A percentile compares a stretch with the other conserved stretches of the same genome.
Evolutionary conservation across 2,329 filamentous ascomycete genomes (phyloP).

Genomic region (Mariannaea elegans): DNA sequence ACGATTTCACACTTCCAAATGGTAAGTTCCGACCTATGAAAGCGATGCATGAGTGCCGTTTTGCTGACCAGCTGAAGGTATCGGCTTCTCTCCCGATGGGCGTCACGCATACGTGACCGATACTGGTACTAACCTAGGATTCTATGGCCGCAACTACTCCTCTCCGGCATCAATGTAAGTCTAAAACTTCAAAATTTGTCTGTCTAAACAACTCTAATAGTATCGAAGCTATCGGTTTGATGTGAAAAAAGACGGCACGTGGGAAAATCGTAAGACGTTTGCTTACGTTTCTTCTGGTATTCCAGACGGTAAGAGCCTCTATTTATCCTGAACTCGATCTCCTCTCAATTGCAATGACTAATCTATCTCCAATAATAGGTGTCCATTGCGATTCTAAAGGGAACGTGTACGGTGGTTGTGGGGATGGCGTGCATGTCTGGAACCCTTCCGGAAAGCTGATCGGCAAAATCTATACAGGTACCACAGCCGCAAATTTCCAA

Average conservation of each 20-base stretch:
- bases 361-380: constrained; percentile 45
- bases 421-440: constrained; percentile 60
- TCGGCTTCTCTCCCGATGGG: constrained; percentile 65
- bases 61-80: constrained; percentile 44
- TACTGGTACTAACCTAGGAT: constrained; percentile 55
- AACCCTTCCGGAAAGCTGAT: constrained; percentile 56
- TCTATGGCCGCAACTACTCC: constrained; percentile 53
- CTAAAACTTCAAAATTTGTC: constrained; percentile 46
- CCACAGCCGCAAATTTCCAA: constrained; percentile 55
- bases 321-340: too few relatives aligned
- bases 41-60: fast-evolving
- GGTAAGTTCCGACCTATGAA: constrained; percentile 41
- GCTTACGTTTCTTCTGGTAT: constrained; percentile 62
- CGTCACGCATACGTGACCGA: constrained; percentile 64
- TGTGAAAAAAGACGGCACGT: constrained; percentile 56
- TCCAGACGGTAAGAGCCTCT: constrained; percentile 66
- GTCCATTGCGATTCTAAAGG: constrained; percentile 64
- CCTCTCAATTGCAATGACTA: constrained; percentile 13
- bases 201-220: not conserved
- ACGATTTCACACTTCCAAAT: constrained; percentile 65
- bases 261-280: constrained; percentile 61
- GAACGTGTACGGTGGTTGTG: constrained; percentile 62
- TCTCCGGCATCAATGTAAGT: constrained; percentile 53
- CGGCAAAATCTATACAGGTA: constrained; percentile 65
- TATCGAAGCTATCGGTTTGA: constrained; percentile 42